Percentiles rank a stretch among this genome's conserved stretches.
phyloP scores from a whole-genome alignment of 2,329 filamentous ascomycete species.

The Gaeumannomyces sp. region DNA sequence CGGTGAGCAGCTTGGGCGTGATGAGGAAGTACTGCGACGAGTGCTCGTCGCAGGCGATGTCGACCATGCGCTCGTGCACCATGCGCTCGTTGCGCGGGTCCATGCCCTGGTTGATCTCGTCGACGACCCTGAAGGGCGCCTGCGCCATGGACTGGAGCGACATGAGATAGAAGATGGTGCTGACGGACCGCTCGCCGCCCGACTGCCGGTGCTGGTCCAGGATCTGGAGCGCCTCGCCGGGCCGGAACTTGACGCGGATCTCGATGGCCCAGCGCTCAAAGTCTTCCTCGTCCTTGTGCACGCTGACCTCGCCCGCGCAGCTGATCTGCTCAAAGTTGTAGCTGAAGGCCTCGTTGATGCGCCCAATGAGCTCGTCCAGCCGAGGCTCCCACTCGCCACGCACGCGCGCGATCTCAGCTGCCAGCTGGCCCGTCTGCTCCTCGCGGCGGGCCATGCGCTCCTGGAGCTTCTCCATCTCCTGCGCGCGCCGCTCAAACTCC shows the following conservation, averaged over 20 bases:
- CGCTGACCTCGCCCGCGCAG: constrained; percentile 82
- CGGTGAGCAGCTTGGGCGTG: constrained; percentile 87
- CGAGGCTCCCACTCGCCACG: constrained; percentile 74
- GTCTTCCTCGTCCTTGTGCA: constrained; percentile 78
- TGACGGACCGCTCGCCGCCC: constrained; percentile 90
- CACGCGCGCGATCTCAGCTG: constrained; percentile 56
- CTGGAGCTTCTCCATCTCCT: constrained; percentile 61
- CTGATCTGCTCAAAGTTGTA: constrained; percentile 92
- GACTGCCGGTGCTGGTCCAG: constrained; percentile 92
- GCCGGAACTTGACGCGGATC: constrained; percentile 93
- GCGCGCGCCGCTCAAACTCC: constrained; percentile 68
- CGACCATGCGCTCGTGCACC: constrained; percentile 96
- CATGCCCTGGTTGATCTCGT: constrained; percentile 99
- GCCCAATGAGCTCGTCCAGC: constrained; percentile 68
- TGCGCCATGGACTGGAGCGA: constrained; percentile 88
- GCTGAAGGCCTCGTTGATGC: constrained; percentile 85
- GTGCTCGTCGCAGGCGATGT: constrained; percentile 84
- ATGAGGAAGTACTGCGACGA: constrained; percentile 91
- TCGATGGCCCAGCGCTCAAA: constrained; percentile 93
- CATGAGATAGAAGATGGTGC: constrained; percentile 99
- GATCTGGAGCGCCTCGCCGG: constrained; percentile 71
- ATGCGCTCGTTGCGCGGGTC: constrained; percentile 97
- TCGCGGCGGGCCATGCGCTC: constrained; percentile 49
- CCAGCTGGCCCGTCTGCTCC: constrained; percentile 47
- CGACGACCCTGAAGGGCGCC: constrained; percentile 94